Percentiles rank a stretch among this genome's conserved stretches.
phyloP scores from a whole-genome alignment of 2,329 filamentous ascomycete genomes.

The Aspergillus quadricinctus region DNA sequence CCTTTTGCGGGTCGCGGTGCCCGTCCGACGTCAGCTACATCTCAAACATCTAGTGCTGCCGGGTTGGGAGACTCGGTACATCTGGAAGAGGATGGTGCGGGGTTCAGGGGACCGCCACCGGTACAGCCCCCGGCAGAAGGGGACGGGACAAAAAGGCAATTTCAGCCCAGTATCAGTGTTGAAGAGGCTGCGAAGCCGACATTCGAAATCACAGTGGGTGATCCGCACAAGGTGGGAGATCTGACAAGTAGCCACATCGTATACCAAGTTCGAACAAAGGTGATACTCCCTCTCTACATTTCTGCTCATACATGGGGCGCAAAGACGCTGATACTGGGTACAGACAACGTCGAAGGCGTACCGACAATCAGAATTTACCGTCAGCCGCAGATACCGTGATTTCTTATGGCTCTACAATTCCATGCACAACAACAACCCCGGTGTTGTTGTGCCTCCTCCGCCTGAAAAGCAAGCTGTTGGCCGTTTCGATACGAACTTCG shows the following conservation, averaged over 20 bases:
- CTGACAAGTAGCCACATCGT: constrained; percentile 96
- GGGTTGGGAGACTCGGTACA: constrained; percentile 63
- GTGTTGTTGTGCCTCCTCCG: constrained; percentile 89
- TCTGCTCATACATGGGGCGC: not conserved
- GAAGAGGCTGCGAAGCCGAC: constrained; percentile 90
- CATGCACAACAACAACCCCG: constrained; percentile 89
- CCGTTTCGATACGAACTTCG: constrained; percentile 93
- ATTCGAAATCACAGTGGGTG: constrained; percentile 87
- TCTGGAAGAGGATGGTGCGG: constrained; percentile 64
- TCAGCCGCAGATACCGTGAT: constrained; percentile 90
- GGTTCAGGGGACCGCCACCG: constrained; percentile 60
- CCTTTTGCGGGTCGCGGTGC: constrained; percentile 34
- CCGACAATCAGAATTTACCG: constrained; percentile 84
- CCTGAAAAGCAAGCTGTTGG: constrained; percentile 98
- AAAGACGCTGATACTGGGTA: constrained; percentile 9
- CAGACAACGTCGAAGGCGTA: constrained; percentile 96
- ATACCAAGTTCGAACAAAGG: constrained; percentile 91
- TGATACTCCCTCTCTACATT: constrained; percentile 38
- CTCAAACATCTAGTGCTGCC: constrained; percentile 46
- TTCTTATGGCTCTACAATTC: constrained; percentile 98
- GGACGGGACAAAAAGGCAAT: constrained; percentile 47
- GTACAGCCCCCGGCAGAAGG: constrained; percentile 48
- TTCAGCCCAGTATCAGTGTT: constrained; percentile 76
- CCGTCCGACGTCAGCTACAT: constrained; percentile 36
- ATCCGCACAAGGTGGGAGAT: constrained; percentile 97